Base-by-base conservation (phyloP, 768 basidiomycete species). In the Naganishia vishniacii region DNA sequence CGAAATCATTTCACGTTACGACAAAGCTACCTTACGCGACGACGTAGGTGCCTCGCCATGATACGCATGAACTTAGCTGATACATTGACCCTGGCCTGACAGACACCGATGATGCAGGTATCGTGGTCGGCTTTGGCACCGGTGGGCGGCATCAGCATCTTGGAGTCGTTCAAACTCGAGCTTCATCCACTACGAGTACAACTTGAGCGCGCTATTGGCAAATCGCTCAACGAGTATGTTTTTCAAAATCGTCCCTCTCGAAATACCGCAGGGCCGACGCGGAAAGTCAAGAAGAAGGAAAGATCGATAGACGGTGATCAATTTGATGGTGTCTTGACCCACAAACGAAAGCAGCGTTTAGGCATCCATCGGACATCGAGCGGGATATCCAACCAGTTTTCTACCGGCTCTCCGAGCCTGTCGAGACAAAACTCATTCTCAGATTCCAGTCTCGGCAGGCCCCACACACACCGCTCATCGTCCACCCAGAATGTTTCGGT, bases 81-180 rank as follows among this genome's bases (percentile, higher is more conserved):
- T 42, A 44, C 23, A 42, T 26, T 1, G 15, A 5, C 7, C 37
- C 13, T 13, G 40, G 44, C 26, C 2, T 25, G 1, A 28, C 20
- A 40, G 32, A 31, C 32, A 16, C 76, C 90, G 25, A 92, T 94
- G 75, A 80, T 86, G 20, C 79, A 85, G 0, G 86, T 86, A 1
- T 83, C 85, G 61, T 94, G 91, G 92, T 84, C 82, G 3, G 83
- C 88, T 26, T 80, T 91, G n/a, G 84, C 91, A 0, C 89, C 91
- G 16, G 91, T 97, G 25, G 93, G 91, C 20, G 93, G 93, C 13
- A 95, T 98, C 68, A 84, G 86, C 1, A 89, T 95, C 67, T 87
- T 91, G 74, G 86, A 91, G 74, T 81, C 82, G 29, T 89, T 95
- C 69, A 84, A 88, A 67, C 78, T 94, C 37, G 83, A 84, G 28